Evolutionary conservation across 2,329 filamentous ascomycete genomes (phyloP).

Genomic region (Neocucurbitaria cava): DNA sequence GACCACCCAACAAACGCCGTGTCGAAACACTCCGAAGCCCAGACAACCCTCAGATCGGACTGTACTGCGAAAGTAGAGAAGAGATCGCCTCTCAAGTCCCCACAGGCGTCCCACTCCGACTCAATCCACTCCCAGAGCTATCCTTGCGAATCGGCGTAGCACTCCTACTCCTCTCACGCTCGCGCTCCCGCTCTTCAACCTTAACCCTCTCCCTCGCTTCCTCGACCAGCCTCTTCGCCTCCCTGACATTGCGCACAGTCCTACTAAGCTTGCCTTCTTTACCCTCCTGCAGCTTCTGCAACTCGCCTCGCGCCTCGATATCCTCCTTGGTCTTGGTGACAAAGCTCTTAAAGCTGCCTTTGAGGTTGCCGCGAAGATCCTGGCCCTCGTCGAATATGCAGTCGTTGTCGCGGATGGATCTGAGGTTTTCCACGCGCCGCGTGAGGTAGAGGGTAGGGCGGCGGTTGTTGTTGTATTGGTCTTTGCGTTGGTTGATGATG

Average conservation of each 20-base stretch:
- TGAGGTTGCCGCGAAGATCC: slow-evolving; percentile 34
- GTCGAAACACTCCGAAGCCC: too few relatives aligned
- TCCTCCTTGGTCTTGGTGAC: slow-evolving; percentile 46
- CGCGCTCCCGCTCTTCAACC: slow-evolving; percentile 37
- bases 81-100: not conserved
- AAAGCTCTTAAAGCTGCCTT: slow-evolving; percentile 44
- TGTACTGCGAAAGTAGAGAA: too few relatives aligned
- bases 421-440: slow-evolving; percentile 56
- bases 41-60: too few relatives aligned
- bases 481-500: slow-evolving; percentile 63
- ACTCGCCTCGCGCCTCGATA: slow-evolving; percentile 39
- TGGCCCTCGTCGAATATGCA: slow-evolving; percentile 42
- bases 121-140: slow-evolving; percentile 26
- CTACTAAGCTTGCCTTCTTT: slow-evolving; percentile 42
- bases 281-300: slow-evolving; percentile 43
- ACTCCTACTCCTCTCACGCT: slow-evolving; percentile 34
- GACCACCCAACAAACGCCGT: too few relatives aligned
- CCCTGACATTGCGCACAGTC: slow-evolving; percentile 40
- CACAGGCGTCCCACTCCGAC: slow-evolving; percentile 31
- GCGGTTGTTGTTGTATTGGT: slow-evolving; percentile 35
- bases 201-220: slow-evolving; percentile 43
- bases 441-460: slow-evolving; percentile 65
- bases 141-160: slow-evolving; percentile 33
- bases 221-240: slow-evolving; percentile 44
- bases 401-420: slow-evolving; percentile 45